These are phyloP conservation scores for Plenodomus lindquistii DNA, from an alignment of 2,329 filamentous ascomycete genomes.

Conservation along the genomic window DNA sequence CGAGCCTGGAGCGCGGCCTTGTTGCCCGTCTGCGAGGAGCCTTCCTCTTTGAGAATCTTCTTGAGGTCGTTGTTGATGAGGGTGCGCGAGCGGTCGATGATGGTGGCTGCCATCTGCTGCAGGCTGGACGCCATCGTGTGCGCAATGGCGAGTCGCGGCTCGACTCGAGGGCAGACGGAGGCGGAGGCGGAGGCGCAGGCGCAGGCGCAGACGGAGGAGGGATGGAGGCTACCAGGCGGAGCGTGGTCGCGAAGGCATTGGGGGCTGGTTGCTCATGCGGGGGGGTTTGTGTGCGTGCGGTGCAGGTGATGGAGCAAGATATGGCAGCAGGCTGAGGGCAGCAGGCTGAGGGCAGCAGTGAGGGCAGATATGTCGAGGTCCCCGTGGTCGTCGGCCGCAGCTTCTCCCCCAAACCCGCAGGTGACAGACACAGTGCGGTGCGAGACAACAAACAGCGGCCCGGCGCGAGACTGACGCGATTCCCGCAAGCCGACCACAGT, in stretches of 20 bases:
- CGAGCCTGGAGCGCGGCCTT: constrained; percentile 81
- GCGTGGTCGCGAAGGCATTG: constrained; percentile 14
- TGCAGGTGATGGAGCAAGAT: constrained; percentile 14
- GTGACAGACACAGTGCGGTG: constrained; percentile 2
- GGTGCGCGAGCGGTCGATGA: constrained; percentile 55
- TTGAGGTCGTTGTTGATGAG: constrained; percentile 71
- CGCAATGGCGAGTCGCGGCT: constrained; percentile 3
- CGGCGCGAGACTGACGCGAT: neutral
- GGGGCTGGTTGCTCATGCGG: constrained; percentile 1
- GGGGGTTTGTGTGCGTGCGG: neutral
- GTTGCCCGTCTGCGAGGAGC: constrained; percentile 72
- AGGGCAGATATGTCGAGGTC: constrained; percentile 10
- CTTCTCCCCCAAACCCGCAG: constrained; percentile 10
- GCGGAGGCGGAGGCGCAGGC: no score
- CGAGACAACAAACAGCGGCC: constrained; percentile 5
- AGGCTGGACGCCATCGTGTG: constrained; percentile 42
- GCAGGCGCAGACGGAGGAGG: constrained; percentile 5
- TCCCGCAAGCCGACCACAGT: constrained; percentile 2
- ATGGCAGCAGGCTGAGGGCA: constrained; percentile 6
- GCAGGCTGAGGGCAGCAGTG: constrained; percentile 11
- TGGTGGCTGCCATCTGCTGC: constrained; percentile 44
- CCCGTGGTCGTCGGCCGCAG: constrained; percentile 18
- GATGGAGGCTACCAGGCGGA: constrained; percentile 18
- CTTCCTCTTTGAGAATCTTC: constrained; percentile 73
- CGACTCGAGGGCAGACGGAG: constrained; percentile 6